phyloP scores from a whole-genome alignment of 2,329 filamentous ascomycete species.

The Pseudovirgaria hyperparasitica region DNA sequence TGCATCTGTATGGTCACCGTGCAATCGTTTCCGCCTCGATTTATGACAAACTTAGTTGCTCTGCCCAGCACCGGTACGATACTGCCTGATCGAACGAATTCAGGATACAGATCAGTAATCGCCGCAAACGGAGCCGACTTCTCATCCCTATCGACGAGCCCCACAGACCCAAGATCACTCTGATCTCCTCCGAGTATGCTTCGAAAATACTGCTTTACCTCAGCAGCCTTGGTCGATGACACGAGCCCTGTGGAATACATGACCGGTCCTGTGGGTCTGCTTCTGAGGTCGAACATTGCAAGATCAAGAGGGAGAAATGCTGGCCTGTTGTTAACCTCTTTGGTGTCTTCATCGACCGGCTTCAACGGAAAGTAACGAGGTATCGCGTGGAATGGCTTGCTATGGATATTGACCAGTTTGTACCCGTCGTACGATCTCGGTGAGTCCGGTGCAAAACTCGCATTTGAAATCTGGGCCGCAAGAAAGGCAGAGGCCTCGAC shows the following conservation, averaged over 20 bases:
- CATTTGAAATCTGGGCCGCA: conserved; percentile 57
- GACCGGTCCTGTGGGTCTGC: conserved; percentile 43
- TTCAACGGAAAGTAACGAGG: conserved; percentile 36
- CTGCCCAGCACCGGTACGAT: conserved; percentile 28
- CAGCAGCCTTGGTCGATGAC: conserved; percentile 41
- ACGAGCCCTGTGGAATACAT: conserved; percentile 54
- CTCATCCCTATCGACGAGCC: conserved; percentile 26
- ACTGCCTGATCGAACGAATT: conserved; percentile 55
- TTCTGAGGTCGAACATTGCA: conserved; percentile 54
- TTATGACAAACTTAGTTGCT: conserved; percentile 16
- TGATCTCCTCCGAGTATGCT: conserved; percentile 34
- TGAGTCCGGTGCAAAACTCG: conserved; percentile 37
- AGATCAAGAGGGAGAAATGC: conserved; percentile 64
- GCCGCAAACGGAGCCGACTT: conserved; percentile 52
- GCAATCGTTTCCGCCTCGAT: no score
- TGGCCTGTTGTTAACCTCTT: conserved; percentile 29
- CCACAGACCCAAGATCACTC: conserved; percentile 19
- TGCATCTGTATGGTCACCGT: no score
- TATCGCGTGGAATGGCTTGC: conserved; percentile 60
- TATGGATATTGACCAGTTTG: conserved; percentile 54
- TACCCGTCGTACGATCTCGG: conserved; percentile 25
- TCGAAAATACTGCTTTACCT: conserved; percentile 37
- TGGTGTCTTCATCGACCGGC: conserved; percentile 10
- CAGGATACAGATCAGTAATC: conserved; percentile 58
- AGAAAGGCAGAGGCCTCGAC: conserved; percentile 64